Evolutionary conservation across 371 early-diverging fungal genomes (phyloP), one percentile per base, ranked within the genome.

Genomic region (Saksenaea oblongispora): DNA sequence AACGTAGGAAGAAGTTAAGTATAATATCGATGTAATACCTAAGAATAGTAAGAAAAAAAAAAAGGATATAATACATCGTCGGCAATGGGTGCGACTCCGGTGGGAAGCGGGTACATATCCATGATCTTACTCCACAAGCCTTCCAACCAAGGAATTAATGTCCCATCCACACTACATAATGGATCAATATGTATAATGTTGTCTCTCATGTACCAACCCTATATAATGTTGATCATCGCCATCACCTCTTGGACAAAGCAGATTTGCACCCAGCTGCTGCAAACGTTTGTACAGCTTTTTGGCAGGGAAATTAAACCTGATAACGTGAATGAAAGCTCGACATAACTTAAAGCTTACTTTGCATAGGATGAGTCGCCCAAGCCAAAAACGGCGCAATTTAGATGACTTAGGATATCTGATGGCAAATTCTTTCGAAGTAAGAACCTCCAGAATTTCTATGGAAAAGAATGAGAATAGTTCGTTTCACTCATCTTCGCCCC

Each of bases 221-320:
- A 95, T 75, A 67, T 91, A 92, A 73, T 99, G 98, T 75, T 98
- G 98, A 72, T 97, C 97, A 72, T 99, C 98, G 37, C 97, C 98
- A 66, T 94, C 93, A 2, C 95, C 97, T 58, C 94, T 83, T 7
- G 76, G 74, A 15, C 88, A 63, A 8, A 99, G 39, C 35, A 91
- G 77, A 27, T 63, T 70, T 0, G 94, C 99, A 27, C 99, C 99
- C 15, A 99, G 80, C 63, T 95, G 95, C 62, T 80, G 60, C 58
- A 99, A 74, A 55, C 98, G 83, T 59, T 92, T 93, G 74, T 87
- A 87, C 47, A 99, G 85, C 65, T 95, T 96, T 76, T 98, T 98
- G 0, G 95, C 92, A 10, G 96, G 93, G 75, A 87, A 97, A 75
- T 99, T 99, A 85, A 92, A 99, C 35, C 92, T 92, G 64, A 0